phyloP scores from a whole-genome alignment of 345 rosid species.

The Tarenaya hassleriana region DNA sequence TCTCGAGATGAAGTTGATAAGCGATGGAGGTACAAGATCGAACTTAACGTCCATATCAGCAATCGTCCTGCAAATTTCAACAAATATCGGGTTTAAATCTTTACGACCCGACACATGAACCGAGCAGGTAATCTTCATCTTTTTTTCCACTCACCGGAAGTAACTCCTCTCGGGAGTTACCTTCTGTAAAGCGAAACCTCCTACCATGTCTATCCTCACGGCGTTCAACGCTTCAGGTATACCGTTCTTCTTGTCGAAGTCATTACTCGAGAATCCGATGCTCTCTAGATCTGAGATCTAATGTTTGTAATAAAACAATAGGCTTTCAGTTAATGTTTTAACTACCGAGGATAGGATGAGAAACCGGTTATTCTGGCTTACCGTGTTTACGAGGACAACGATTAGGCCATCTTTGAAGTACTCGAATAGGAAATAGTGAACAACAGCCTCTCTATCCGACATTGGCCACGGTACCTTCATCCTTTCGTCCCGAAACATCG shows the following conservation, averaged over 20 bases:
- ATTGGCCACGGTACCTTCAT: slow-evolving; percentile 92
- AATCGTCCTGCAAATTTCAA: slow-evolving; percentile 81
- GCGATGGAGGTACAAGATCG: slow-evolving; percentile 84
- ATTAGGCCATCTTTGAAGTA: slow-evolving; percentile 63
- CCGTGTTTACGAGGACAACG: slow-evolving; percentile 61
- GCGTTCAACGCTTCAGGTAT: slow-evolving; percentile 60
- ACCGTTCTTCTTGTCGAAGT: slow-evolving; percentile 41
- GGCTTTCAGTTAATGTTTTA: slow-evolving; percentile 5
- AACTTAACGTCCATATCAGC: slow-evolving; percentile 78
- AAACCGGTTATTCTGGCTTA: slow-evolving; percentile 23
- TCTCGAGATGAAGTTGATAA: slow-evolving; percentile 84
- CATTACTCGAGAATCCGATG: slow-evolving; percentile 48
- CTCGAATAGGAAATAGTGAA: slow-evolving; percentile 67
- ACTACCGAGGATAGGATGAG: slow-evolving; percentile 9
- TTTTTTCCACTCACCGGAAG: slow-evolving; percentile 49
- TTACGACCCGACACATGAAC: slow-evolving; percentile 10
- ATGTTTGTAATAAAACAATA: slow-evolving; percentile 15
- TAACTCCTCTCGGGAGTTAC: slow-evolving; percentile 74
- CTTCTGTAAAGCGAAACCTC: slow-evolving; percentile 87
- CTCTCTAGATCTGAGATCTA: slow-evolving; percentile 64
- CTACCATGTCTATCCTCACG: slow-evolving; percentile 68
- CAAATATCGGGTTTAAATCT: slow-evolving; percentile 12
- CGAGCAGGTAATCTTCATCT: not conserved
- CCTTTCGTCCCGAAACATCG: slow-evolving; percentile 61
- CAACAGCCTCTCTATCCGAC: slow-evolving; percentile 68